Conservation (phyloP, 495 filamentous ascomycete genomes). For the Podospora anserina region DNA sequence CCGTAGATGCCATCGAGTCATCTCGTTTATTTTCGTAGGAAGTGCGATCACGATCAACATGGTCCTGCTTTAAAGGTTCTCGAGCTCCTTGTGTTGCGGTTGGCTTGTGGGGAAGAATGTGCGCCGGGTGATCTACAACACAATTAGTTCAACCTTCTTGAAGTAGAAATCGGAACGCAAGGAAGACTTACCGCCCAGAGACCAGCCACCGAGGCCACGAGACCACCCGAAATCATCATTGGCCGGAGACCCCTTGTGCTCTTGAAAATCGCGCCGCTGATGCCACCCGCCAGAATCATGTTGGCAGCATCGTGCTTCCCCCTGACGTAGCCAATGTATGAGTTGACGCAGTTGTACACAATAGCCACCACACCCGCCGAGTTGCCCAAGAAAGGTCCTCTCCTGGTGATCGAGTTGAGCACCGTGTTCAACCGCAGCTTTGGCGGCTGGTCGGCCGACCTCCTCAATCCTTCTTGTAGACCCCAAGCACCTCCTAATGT, state of each 20-base stretch:
- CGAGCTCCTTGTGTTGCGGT: slow-evolving; percentile 12
- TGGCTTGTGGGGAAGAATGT: slow-evolving; percentile 30
- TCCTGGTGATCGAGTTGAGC: slow-evolving; percentile 84
- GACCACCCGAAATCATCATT: slow-evolving; percentile 87
- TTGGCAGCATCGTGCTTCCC: slow-evolving; percentile 92
- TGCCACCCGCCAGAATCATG: slow-evolving; percentile 73
- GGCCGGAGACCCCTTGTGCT: slow-evolving; percentile 83
- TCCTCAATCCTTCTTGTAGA: slow-evolving; percentile 77
- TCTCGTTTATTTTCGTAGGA: background rate
- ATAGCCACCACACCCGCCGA: slow-evolving; percentile 91
- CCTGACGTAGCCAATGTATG: slow-evolving; percentile 75
- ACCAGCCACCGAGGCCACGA: slow-evolving; percentile 81
- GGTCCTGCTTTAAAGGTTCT: slow-evolving; percentile 13
- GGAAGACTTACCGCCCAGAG: slow-evolving; percentile 76
- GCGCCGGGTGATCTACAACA: slow-evolving; percentile 29
- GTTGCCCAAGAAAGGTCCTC: slow-evolving; percentile 97
- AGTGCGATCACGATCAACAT: background rate
- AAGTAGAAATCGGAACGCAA: background rate
- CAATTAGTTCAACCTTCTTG: slow-evolving; percentile 9
- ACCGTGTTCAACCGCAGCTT: slow-evolving; percentile 90
- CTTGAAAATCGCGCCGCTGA: slow-evolving; percentile 95
- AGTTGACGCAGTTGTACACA: slow-evolving; percentile 92
- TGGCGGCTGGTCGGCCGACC: slow-evolving; percentile 70
- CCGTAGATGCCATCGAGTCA: background rate
- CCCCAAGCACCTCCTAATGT: slow-evolving; percentile 90